These are phyloP conservation scores for Metarhizium robertsii DNA, from an alignment of 2,329 filamentous ascomycete genomes.

Conservation along the genomic window DNA sequence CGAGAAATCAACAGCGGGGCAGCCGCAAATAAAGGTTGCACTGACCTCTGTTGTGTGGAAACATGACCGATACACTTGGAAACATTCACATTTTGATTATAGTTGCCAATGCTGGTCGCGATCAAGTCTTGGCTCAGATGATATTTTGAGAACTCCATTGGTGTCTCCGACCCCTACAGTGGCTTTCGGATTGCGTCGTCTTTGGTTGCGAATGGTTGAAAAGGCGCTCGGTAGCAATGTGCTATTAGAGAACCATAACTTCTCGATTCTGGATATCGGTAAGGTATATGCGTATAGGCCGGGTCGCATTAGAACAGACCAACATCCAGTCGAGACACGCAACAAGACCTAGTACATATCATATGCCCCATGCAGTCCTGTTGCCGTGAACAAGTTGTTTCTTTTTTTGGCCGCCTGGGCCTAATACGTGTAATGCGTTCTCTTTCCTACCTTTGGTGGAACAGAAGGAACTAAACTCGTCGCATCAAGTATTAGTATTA, in stretches of 20 bases:
- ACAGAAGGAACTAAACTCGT: neutral
- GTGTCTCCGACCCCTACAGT: too few relatives aligned
- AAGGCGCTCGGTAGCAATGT: too few relatives aligned
- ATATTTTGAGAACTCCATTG: too few relatives aligned
- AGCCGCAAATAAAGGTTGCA: constrained; percentile 1
- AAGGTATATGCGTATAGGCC: neutral
- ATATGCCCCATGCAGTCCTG: neutral
- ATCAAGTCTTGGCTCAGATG: neutral
- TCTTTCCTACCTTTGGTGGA: neutral
- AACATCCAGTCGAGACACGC: neutral
- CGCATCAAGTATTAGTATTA: neutral
- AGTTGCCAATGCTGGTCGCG: neutral
- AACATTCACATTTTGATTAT: neutral
- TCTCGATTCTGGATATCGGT: neutral
- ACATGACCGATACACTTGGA: neutral
- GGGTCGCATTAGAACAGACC: neutral
- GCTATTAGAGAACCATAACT: neutral
- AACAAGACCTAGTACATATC: neutral
- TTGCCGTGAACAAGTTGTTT: neutral
- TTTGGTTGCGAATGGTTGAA: too few relatives aligned
- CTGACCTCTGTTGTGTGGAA: constrained; percentile 2
- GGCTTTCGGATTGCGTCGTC: too few relatives aligned
- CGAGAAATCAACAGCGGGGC: constrained; percentile 2
- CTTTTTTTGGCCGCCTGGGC: neutral
- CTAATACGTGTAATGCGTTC: too few relatives aligned